Evolutionary conservation across 164 flowering plant genomes (phyloP), one percentile per base, ranked within the genome.

Genomic region (Aristolochia californica): DNA sequence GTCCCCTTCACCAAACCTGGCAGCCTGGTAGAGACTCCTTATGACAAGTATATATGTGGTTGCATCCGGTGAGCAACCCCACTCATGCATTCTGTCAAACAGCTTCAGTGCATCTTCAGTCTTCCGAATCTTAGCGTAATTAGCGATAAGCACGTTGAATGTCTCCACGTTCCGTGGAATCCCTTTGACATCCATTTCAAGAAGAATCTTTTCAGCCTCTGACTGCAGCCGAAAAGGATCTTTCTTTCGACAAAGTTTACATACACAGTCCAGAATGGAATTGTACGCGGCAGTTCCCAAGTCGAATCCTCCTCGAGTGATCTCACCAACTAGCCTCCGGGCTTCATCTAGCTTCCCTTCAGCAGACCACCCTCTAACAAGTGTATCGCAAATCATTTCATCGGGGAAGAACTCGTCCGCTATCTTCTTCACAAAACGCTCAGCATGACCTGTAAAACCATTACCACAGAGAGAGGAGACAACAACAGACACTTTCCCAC

Each of bases 21-120:
- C 97, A n/a, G 97, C 99, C 75, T 90, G 99, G 71, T 85, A 94
- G 62, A 94, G 78, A 70, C 97, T 90, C 72, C 64, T 81, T 8
- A 65, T 78, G 18, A 94, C 64, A 8, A 79, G 63, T 56, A 88
- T 76, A 67, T 68, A 84, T 0, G 86, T 87, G 5, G 70, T 68
- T 0, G 76, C 75, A 76, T 94, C 70, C 0, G 99, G 89, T 55
- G 64, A 58, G 69, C 97, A 90, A 0, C 91, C 86, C 97, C 96
- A 88, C 45, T 87, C 95, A 1, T 87, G 84, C 97, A 94, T 94
- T 62, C 83, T 79, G 53, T 62, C 58, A 66, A 84, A 85, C 74
- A 83, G 66, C 49, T 79, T 69, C 69, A 90, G 17, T 0, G 97
- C 96, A 28, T 83, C 95, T 62, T 80, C 77, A 0, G 97, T 88